A percentile compares a stretch with the other conserved stretches of the same genome.
phyloP scores from a whole-genome alignment of 1,284 basidiomycete genomes.

The Malassezia sympodialis region DNA sequence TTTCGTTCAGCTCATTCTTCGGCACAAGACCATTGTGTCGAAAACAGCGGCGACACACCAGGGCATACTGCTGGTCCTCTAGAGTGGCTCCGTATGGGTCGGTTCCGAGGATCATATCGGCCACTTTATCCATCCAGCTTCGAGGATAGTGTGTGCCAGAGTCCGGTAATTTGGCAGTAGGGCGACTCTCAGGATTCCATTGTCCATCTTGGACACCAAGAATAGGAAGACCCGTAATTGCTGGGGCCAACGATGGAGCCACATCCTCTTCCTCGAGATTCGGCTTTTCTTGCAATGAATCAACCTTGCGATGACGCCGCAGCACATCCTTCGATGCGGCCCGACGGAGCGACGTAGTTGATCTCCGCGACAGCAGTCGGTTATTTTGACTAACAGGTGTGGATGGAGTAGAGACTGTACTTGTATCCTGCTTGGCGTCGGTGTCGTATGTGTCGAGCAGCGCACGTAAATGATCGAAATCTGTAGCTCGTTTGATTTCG shows the following conservation, averaged over 20 bases:
- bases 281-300: background rate
- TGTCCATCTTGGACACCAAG: conserved; percentile 4
- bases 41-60: conserved; percentile 88
- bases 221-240: conserved; percentile 13
- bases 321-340: background rate
- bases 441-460: conserved; percentile 86
- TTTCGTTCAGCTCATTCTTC: conserved; percentile 75
- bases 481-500: conserved; percentile 93
- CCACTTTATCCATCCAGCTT: conserved; percentile 49
- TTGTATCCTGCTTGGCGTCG: conserved; percentile 2
- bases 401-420: background rate
- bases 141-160: conserved; percentile 3
- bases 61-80: conserved; percentile 59
- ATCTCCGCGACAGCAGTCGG: background rate
- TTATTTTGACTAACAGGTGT: background rate
- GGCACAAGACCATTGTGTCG: conserved; percentile 86
- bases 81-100: conserved; percentile 46
- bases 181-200: background rate
- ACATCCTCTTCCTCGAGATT: background rate
- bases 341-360: background rate
- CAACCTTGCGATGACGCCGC: background rate
- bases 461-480: conserved; percentile 81
- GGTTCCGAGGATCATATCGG: conserved; percentile 49
- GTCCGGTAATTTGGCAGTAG: background rate
- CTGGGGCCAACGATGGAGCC: background rate